phyloP scores from a whole-genome alignment of 2,329 filamentous ascomycete species.

The Alternaria ventricosa region DNA sequence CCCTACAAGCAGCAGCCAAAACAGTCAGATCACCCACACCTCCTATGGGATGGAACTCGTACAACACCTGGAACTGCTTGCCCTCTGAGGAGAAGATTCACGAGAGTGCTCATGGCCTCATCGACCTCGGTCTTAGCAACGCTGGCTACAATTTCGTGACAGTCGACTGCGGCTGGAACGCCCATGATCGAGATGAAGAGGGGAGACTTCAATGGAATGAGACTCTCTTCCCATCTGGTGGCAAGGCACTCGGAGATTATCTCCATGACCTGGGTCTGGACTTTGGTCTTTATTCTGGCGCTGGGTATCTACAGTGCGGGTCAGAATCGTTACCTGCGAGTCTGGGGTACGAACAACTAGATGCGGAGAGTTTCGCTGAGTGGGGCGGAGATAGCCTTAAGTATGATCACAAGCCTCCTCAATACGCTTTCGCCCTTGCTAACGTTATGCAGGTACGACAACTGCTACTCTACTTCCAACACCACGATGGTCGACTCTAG shows the following conservation, averaged over 20 bases:
- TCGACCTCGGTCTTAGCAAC: conserved; percentile 59
- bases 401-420: conserved; percentile 38
- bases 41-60: conserved; percentile 63
- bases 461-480: conserved; percentile 38
- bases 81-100: conserved; percentile 59
- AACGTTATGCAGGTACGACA: conserved; percentile 41
- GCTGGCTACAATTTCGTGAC: conserved; percentile 65
- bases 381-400: conserved; percentile 56
- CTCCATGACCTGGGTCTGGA: conserved; percentile 58
- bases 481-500: conserved; percentile 47
- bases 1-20: conserved; percentile 18
- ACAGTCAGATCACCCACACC: conserved; percentile 31
- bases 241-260: conserved; percentile 58
- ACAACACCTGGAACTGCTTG: conserved; percentile 62
- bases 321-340: conserved; percentile 55
- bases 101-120: conserved; percentile 60
- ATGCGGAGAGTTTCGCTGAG: conserved; percentile 63
- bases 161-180: conserved; percentile 66
- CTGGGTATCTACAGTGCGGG: conserved; percentile 46
- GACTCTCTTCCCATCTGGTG: conserved; percentile 59
- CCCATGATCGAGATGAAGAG: conserved; percentile 48
- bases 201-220: conserved; percentile 60
- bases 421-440: conserved; percentile 46
- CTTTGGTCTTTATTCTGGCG: conserved; percentile 62
- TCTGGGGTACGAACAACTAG: conserved; percentile 61